Evolutionary conservation across 768 basidiomycete species (phyloP), one percentile per base, ranked within the genome.

Genomic region (Neoboletus subvelutipes): DNA sequence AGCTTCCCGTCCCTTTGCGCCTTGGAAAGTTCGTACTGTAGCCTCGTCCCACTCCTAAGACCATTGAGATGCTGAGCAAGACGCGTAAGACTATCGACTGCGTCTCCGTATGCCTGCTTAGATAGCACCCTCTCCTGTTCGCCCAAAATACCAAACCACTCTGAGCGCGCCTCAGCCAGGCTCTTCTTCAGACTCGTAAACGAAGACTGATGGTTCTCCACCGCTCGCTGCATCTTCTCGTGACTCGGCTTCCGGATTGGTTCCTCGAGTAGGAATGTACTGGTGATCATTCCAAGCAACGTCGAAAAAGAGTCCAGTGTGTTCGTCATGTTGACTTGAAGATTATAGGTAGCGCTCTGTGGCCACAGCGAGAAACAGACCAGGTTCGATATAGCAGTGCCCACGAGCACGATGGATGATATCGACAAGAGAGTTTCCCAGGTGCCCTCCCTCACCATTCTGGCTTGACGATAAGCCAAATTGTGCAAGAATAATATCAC

Each of bases 21-120:
- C 62, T 81, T 82, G 15, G 88, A 83, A 29, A 98, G 71, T 48
- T 95, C 91, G 58, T 88, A 85, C 67, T 98, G 94, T 36, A 98
- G 71, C 34, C 83, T 80, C 8, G 88, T 92, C 1, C 94, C 90
- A 55, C 90, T 86, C 46, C 96, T 75, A 56, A 98, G 76, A 26
- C 96, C 94, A 54, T 88, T 94, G 39, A 99, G 73, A 75, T 98
- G 95, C 67, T 99, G 96, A 1, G 92, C 97, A 5, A 99, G 82
- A 18, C 94, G 78, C 57, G 90, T 95, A 64, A 99, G 77, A 64
- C 87, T 88, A 57, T 86, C 86, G 12, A 98, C 88, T 0, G 91
- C 90, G 59, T 94, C 92, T 60, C 90, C 90, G 56, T 95, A 96
- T 0, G 90, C 86, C 52, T 77, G 76, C 49, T 83, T 73, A 0